phyloP scores from a whole-genome alignment of 2,329 filamentous ascomycete species.

The Scedosporium aurantiacum region DNA sequence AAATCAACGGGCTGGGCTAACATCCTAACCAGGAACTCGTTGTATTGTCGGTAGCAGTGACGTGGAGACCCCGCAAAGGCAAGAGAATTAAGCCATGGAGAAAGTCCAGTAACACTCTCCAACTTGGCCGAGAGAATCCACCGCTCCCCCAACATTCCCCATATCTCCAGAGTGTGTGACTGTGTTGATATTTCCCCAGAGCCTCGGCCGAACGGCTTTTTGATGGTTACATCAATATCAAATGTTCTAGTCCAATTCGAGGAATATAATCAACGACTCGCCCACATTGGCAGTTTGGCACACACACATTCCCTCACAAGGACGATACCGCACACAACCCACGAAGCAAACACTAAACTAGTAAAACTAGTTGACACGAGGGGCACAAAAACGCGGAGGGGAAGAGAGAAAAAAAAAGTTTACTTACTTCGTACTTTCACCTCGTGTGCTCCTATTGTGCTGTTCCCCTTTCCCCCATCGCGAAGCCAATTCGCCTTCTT shows the following conservation, averaged over 20 bases:
- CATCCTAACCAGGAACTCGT: background rate
- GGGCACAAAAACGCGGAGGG: too few species aligned
- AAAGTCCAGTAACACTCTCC: background rate
- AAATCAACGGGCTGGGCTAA: background rate
- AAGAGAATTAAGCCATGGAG: background rate
- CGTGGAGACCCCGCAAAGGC: background rate
- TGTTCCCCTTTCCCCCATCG: too few species aligned
- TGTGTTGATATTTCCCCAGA: background rate
- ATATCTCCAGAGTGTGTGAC: too few species aligned
- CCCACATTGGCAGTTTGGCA: background rate
- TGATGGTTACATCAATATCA: background rate
- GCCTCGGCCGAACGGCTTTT: constrained; percentile 1
- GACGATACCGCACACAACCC: background rate
- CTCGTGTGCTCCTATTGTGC: too few species aligned
- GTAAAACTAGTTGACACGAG: too few species aligned
- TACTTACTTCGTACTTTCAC: too few species aligned
- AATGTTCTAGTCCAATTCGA: background rate
- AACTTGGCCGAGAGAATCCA: background rate
- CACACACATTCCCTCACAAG: background rate
- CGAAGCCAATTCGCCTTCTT: too few species aligned
- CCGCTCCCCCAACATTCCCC: background rate
- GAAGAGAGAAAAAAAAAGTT: too few species aligned
- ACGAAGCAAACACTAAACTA: background rate
- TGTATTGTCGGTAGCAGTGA: background rate
- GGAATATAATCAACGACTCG: background rate